These are phyloP conservation scores for Xylaria sp. DNA, from an alignment of 2,329 filamentous ascomycete genomes.

Conservation along the genomic window DNA sequence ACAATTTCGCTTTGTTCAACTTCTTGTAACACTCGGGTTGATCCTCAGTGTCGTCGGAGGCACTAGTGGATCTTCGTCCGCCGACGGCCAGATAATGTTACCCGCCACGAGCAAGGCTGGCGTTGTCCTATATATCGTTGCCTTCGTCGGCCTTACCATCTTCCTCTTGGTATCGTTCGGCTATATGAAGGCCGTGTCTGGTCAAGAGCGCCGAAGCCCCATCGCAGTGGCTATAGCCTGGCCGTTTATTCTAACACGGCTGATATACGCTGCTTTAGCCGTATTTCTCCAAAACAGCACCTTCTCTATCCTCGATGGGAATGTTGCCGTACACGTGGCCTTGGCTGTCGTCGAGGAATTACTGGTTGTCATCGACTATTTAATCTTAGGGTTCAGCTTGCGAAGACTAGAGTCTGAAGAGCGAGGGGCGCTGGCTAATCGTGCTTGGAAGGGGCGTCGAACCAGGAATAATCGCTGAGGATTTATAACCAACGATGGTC, in stretches of 20 bases:
- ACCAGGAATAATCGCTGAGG: neutral
- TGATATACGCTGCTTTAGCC: conserved; percentile 7
- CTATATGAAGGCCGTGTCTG: conserved; percentile 5
- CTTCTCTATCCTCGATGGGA: conserved; percentile 10
- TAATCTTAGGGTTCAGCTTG: conserved; percentile 14
- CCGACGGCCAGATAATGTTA: neutral
- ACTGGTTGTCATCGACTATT: conserved; percentile 14
- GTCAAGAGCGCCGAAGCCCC: conserved; percentile 15
- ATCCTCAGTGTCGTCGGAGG: conserved; percentile 12
- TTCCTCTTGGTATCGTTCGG: conserved; percentile 7
- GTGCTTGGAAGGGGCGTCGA: conserved; percentile 13
- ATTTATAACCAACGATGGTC: neutral
- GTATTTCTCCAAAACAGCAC: conserved; percentile 8
- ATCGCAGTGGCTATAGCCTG: conserved; percentile 1
- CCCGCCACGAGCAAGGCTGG: conserved; percentile 1
- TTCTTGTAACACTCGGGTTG: conserved; percentile 9
- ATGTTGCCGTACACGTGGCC: conserved; percentile 3
- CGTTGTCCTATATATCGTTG: conserved; percentile 7
- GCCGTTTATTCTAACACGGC: conserved; percentile 9
- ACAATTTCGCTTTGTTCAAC: conserved; percentile 15
- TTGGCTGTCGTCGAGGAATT: conserved; percentile 14
- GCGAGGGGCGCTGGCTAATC: conserved; percentile 4
- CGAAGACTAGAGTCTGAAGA: conserved; percentile 5
- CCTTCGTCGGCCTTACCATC: conserved; percentile 4
- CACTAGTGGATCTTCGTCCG: neutral